Evolutionary conservation across 2,329 filamentous ascomycete species (phyloP), one percentile per base, ranked within the genome.

Genomic region (Dactylonectria macrodidyma): DNA sequence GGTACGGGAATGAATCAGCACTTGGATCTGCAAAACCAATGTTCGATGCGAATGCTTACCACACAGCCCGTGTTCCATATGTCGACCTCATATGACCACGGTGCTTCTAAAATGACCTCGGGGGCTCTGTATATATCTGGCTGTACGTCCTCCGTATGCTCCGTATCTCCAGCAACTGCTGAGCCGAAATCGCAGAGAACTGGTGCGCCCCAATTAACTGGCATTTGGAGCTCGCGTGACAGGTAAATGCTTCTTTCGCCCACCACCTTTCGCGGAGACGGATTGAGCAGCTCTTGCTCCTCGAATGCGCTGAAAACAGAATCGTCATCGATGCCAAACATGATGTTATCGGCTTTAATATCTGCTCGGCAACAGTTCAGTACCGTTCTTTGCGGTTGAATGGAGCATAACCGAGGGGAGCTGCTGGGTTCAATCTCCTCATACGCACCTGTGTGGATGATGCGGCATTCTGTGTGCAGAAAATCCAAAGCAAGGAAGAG

Each of bases 21-120:
- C 10, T 51, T 47, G 6, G 12, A 38, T 19, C 11, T 46, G 16
- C 24, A n/a, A 12, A 19, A 2, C 2, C 5, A 2, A 1, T 4
- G 5, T n/a, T 2, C 1, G n/a, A 9, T 30, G 51, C 10, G 2
- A n/a, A 30, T 54, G 47, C 81, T 77, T 78, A 86, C 84, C 85
- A 88, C 82, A 62, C 82, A 84, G 9, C 85, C 85, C 3, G 81
- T 79, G 63, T 85, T 87, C 86, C 86, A 89, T 59, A 89, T 84
- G 75, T 89, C 86, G 14, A 85, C 78, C 19, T 80, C 77, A 59
- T 83, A 85, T 0, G 77, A 77, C 86, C 85, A 88, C 1, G 81
- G 80, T 3, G 71, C 77, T 71, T 79, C 71, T 0, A 88, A 64
- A 5, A 88, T 85, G 9, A 88, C 84, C 66, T 89, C 83, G 0